Base-by-base conservation (phyloP, 2,329 filamentous ascomycete genomes). In the Talaromyces sp. region DNA sequence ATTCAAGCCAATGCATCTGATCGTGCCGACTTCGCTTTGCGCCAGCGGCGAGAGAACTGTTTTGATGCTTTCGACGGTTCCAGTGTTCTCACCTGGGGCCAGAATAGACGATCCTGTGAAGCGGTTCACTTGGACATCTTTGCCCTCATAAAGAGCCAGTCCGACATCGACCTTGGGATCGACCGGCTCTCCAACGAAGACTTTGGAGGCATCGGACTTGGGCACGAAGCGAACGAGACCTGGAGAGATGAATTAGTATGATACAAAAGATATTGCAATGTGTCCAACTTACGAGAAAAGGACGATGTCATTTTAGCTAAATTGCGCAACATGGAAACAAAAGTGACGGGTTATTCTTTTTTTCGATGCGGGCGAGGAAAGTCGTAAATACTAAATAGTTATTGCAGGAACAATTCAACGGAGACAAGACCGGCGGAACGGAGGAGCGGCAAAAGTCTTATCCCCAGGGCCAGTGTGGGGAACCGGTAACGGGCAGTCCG, bases 191-290 rank as follows among this genome's bases (percentile, higher is more conserved):
- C 84, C 85, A 66, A 87, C 82, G 55, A 85, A 73, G 58, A 84
- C 70, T 64, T 79, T 80, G 62, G 74, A 72, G 42, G 76, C 70
- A 55, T 82, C 79, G 5, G 78, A 80, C 68, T 80, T 82, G 58
- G 85, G 82, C 19, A 82, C 71, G 67, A 87, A 87, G 58, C 85
- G 83, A 65, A 86, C 83, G 62, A 87, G 80, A 71, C 84, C 84
- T 86, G 58, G 17, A 8, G n/a, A 13, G 4, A 36, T 27, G n/a
- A 3, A 33, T 27, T 7, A 58, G 49, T 67, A 25, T 11, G 25
- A 42, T 2, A 10, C 1, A 39, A 39, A 2, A 39, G 17, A n/a
- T 6, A 39, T 39, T 11, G 2, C 22, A 13, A 47, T 47, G 9
- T 11, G 13, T 27, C 9, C 25, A 10, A 39, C 55, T 55, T 51